Base-by-base conservation (phyloP, 345 rosid species). In the Pelargonium nanum region DNA sequence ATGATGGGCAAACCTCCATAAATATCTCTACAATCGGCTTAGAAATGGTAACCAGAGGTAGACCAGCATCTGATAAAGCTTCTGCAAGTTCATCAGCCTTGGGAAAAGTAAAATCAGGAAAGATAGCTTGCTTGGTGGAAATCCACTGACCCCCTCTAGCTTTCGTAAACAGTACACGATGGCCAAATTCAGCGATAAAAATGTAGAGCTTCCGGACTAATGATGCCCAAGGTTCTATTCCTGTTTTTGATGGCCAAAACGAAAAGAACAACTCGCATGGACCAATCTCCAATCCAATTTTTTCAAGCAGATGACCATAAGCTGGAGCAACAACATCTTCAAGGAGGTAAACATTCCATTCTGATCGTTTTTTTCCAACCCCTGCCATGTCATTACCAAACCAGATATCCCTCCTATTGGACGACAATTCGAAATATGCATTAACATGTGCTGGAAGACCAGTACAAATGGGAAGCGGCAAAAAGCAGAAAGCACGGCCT, bases 331-430 rank as follows among this genome's bases (percentile, higher is more conserved):
- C 85, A 67, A 91, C 76, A 63, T 77, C 81, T 76, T 88, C 88
- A 54, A 91, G 87, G 61, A 91, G 83, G 70, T 81, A 86, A 74
- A 84, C 76, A 74, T 91, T 91, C 98, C 96, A 91, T 63, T 91
- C 98, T 2, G 98, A 91, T 48, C 96, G 86, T 66, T 81, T 80
- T 72, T 88, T 91, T 19, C 98, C 98, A 65, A 80, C 96, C 60
- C 98, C 98, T 30, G 94, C 87, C 98, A 91, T 91, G 80, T 91
- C 98, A 74, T 81, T 86, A 61, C 98, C 98, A 80, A 88, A 88
- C 98, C 98, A 91, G 72, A 91, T 89, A 73, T 91, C 98, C 75
- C 98, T 88, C 70, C 98, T 76, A 70, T 91, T 91, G 58, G 98
- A 91, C 52, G 96, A 91, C 75, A 91, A 72, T 74, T 88, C 98